Evolutionary conservation across 73 alveolate genomes (phyloP).

Genomic region (Uronychia setigera): DNA sequence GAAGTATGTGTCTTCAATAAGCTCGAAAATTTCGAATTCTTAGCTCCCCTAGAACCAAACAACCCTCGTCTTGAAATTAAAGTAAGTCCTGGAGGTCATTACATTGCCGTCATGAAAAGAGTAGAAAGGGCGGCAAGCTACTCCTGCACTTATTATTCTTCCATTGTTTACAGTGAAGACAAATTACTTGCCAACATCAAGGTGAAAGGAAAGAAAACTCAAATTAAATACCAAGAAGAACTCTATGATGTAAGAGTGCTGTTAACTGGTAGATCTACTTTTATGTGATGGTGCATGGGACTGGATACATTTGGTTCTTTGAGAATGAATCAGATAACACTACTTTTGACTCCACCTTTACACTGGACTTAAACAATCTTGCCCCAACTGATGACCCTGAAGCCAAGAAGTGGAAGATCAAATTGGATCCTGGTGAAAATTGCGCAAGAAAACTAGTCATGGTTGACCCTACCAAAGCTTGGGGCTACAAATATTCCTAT

Average conservation of each 20-base stretch:
- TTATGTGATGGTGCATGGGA: conserved; percentile 39
- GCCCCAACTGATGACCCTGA: conserved; percentile 2
- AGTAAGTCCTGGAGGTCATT: conserved; percentile 17
- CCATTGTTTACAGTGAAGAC: conserved; percentile 39
- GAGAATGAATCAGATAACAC: conserved; percentile 33
- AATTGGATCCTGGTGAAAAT: conserved; percentile 27
- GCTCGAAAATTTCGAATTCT: conserved; percentile 44
- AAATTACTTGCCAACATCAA: conserved; percentile 12
- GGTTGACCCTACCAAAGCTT: conserved; percentile 48
- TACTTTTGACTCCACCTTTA: conserved; percentile 27
- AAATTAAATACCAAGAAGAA: conserved; percentile 51
- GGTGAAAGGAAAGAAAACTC: conserved; percentile 40
- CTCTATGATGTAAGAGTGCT: conserved; percentile 8
- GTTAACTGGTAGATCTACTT: conserved; percentile 35
- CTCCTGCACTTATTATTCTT: conserved; percentile 39
- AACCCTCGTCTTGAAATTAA: neutral
- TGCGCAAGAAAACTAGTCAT: conserved; percentile 5
- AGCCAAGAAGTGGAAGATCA: conserved; percentile 7
- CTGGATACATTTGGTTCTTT: conserved; percentile 53
- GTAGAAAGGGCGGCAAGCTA: conserved; percentile 43
- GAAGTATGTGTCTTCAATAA: conserved; percentile 35
- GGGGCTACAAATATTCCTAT: conserved; percentile 37
- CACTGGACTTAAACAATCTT: conserved; percentile 31
- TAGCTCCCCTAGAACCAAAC: conserved; percentile 29
- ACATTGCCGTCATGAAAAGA: conserved; percentile 32